Base-by-base conservation (phyloP, 148 eudicot genomes). In the Rheum nobile region DNA sequence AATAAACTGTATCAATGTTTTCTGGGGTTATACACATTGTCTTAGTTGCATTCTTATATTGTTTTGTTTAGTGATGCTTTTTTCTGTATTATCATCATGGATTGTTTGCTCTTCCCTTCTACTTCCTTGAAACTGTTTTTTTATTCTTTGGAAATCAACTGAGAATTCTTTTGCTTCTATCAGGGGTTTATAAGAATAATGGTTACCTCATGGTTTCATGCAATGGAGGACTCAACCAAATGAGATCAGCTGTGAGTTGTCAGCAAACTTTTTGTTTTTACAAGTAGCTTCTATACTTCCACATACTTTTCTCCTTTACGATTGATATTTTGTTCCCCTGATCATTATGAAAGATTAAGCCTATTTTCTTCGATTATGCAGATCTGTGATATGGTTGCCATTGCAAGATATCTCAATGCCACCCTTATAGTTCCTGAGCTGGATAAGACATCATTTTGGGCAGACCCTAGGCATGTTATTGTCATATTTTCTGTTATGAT, bases 331-430 rank as follows among this genome's bases (percentile, higher is more conserved):
- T 54, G 31, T 54, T 54, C 63, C 22, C 29, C 63, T 28, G 16
- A 28, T 26, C 67, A 11, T 59, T 3, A 59, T 26, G 34, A 59
- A 59, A 59, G 34, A 24, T 12, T 24, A 4, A 28, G 34, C 67
- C 13, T 57, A 28, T 59, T 44, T 65, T 1, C 38, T 46, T 14
- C 31, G 22, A 39, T 46, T 52, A 22, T 87, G 74, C 93, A 95
- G 98, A 95, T 95, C 22, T 95, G 98, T 82, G 98, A 95, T 81
- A 95, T 95, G 98, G 98, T 95, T 72, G 96, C 97, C 42, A 91
- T 95, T 79, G 98, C 98, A 78, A 91, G 98, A 88, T 86, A 91
- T 83, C 85, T 95, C 42, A 95, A 95, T 88, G 97, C 90, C 75
- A 95, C 98, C 21, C 85, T 95, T 28, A 79, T 95, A 72, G 97